Evolutionary conservation across 441 rosid species (phyloP), one percentile per base, ranked within the genome.

Genomic region (Pelargonium australe): DNA sequence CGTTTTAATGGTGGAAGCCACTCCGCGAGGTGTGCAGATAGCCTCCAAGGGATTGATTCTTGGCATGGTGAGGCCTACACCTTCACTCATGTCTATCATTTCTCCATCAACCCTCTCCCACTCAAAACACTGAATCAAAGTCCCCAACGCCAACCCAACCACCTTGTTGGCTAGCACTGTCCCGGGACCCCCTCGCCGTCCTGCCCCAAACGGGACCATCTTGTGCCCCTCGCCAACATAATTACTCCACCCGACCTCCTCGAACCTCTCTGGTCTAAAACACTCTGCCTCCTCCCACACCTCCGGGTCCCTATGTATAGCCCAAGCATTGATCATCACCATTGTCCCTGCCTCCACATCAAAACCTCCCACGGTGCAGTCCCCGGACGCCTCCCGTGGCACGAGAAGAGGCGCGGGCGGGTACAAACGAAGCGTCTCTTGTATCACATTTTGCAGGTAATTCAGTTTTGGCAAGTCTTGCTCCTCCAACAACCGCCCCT

Each of bases 101-200:
- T 58, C 63, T 58, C 1, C 63, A 17, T 1, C 63, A 58, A 1
- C 14, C 17, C 66, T 44, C 28, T 44, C 40, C 75, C 70, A 72
- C 1, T 72, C 70, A 31, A 60, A 72, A 10, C 60, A 66, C 47
- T 72, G 75, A 13, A 72, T 66, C 60, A 66, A 9, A 5, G 70
- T 65, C 14, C 75, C 75, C 66, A 66, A 1, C 5, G 66, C 47
- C 13, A 66, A 5, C 3, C 43, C 65, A 3, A 72, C 12, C 45
- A 72, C 7, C 0, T 58, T 64, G 23, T 14, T 64, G n/a, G 47
- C 75, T 58, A 66, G 12, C 14, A 34, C 51, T 13, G 20, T 64
- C 7, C 75, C 70, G 3, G 70, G 75, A 51, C 75, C 66, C 31
- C 65, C 65, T 17, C 75, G 49, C 58, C 75, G 41, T 7, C 70